A percentile compares a stretch with the other conserved stretches of the same genome.
Conservation (phyloP, 2,329 filamentous ascomycete genomes). For the Torrubiellomyces zombiae region DNA sequence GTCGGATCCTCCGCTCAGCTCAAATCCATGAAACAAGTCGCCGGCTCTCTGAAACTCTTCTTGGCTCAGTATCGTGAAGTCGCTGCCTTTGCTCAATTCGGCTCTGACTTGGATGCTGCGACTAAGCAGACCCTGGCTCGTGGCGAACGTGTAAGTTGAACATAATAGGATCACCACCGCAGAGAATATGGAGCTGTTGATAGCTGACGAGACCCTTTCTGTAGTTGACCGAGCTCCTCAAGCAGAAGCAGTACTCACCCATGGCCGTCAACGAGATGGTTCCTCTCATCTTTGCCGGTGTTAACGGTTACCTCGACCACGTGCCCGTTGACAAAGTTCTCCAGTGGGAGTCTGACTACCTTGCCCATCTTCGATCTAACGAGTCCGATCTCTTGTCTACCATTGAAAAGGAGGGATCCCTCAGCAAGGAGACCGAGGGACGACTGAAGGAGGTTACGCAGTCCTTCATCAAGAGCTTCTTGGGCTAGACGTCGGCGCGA, state of each 20-base stretch:
- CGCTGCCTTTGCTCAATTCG: constrained; percentile 98
- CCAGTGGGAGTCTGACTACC: constrained; percentile 87
- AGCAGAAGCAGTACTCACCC: constrained; percentile 99
- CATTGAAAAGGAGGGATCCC: constrained; percentile 88
- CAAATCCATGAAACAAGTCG: constrained; percentile 99
- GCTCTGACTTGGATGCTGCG: constrained; percentile 95
- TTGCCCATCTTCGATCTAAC: constrained; percentile 81
- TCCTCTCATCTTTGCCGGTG: constrained; percentile 96
- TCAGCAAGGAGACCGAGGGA: constrained; percentile 86
- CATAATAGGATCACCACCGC: too few species aligned
- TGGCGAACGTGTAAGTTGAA: constrained; percentile 77
- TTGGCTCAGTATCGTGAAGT: constrained; percentile 99
- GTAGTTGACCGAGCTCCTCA: constrained; percentile 83
- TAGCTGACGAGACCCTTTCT: constrained; percentile 5
- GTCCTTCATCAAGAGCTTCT: constrained; percentile 90
- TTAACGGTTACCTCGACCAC: constrained; percentile 85
- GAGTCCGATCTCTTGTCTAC: constrained; percentile 66
- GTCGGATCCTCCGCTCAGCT: constrained; percentile 98
- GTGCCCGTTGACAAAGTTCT: constrained; percentile 86
- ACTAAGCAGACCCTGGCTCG: constrained; percentile 97
- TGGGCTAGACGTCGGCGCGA: constrained; percentile 33
- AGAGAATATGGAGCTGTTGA: background rate
- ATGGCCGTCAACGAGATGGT: constrained; percentile 99
- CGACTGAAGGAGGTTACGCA: constrained; percentile 62
- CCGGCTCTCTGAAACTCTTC: constrained; percentile 99